Evolutionary conservation across 2,329 filamentous ascomycete genomes (phyloP), one percentile per base, ranked within the genome.

Genomic region (Aureobasidium sp.): DNA sequence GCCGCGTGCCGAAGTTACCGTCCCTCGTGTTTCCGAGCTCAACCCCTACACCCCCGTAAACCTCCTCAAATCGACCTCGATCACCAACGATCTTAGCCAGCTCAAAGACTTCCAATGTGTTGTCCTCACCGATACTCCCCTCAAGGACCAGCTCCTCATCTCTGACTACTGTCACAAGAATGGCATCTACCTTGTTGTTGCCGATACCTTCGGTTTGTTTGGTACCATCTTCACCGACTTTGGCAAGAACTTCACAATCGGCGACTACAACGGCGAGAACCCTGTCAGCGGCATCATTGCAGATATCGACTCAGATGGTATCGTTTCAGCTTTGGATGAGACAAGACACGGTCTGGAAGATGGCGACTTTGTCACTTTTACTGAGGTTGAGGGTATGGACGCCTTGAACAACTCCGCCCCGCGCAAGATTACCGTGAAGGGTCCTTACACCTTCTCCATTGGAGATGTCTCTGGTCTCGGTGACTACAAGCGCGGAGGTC

Each of bases 191-290:
- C 78, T 99, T 42, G 87, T 96, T 55, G 84, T 91, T 62, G 86
- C 90, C 7, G 92, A 97, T 71, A 96, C 90, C 0, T 97, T 90
- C 70, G 94, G 94, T 67, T 83, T 99, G 36, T 99, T 99, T 72
- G 94, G 94, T 56, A 90, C 88, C 67, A 89, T 99, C 68, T 99
- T 99, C 79, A 97, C 92, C 70, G 94, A 99, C 72, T 99, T 99
- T 72, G 94, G 94, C 68, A 86, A 93, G 71, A 90, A 94, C 70
- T 99, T 99, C 75, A 91, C 90, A 5, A 86, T 94, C 61, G 87
- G 91, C 66, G 94, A 99, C 71, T 79, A 91, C 4, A 97, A 89
- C 15, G 94, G 94, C 69, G 94, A 99, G 78, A 90, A 90, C 65
- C 88, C 90, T 5, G 79, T 90, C 36, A 91, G 80, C 71, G 94